Conservation (phyloP, 2,329 filamentous ascomycete genomes). For the Fusarium algeriense region DNA sequence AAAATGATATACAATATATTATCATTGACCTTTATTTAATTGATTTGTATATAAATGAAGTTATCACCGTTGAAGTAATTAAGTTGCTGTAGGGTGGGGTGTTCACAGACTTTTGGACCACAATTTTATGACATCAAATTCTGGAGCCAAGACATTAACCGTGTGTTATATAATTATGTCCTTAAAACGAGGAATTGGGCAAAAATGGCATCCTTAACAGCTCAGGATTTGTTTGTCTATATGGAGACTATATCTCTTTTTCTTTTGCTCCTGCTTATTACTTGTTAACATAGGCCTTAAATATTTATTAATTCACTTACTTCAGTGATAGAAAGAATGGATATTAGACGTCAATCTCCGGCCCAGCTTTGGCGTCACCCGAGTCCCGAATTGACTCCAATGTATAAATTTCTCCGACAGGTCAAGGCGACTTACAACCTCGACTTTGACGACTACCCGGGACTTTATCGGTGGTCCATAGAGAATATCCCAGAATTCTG, state of each 20-base stretch:
- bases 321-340: background rate
- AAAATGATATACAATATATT: no score
- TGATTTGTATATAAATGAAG: no score
- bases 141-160: background rate
- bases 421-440: slow-evolving; percentile 77
- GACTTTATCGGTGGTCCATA: slow-evolving; percentile 87
- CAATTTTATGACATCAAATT: background rate
- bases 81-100: no score
- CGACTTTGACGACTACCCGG: slow-evolving; percentile 75
- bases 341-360: background rate
- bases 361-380: slow-evolving; percentile 75
- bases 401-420: slow-evolving; percentile 77
- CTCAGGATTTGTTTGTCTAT: background rate
- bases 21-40: no score
- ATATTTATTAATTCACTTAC: background rate
- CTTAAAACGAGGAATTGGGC: background rate
- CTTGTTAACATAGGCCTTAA: background rate
- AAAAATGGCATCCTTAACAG: background rate
- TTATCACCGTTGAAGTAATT: no score
- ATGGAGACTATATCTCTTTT: background rate
- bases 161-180: background rate
- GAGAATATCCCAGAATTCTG: slow-evolving; percentile 82
- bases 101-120: no score
- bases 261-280: background rate
- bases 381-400: slow-evolving; percentile 73